Conservation (phyloP, 768 basidiomycete species). For the Coprinopsis sp. region DNA sequence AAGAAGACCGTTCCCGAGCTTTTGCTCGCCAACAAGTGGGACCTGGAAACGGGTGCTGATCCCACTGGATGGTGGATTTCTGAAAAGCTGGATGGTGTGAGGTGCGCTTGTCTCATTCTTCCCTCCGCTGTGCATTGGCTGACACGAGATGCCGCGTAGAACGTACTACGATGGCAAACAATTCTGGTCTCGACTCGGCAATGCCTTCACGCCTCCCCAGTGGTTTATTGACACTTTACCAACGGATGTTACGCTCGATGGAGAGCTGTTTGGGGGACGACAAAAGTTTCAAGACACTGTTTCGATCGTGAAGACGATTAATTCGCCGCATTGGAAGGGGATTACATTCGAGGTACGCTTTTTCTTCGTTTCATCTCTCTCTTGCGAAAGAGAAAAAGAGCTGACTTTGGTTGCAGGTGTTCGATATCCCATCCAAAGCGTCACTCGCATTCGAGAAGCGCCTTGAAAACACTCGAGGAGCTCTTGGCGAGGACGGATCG, state of each 20-base stretch:
- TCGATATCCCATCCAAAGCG: conserved; percentile 51
- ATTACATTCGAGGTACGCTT: conserved; percentile 49
- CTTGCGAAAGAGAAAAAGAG: too few species aligned
- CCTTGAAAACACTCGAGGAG: conserved; percentile 35
- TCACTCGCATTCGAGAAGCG: conserved; percentile 49
- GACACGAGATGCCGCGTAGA: conserved; percentile 26
- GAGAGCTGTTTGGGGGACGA: conserved; percentile 57
- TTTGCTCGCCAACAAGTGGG: conserved; percentile 55
- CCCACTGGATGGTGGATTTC: conserved; percentile 60
- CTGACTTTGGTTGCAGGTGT: conserved; percentile 40
- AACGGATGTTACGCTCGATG: conserved; percentile 51
- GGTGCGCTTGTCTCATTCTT: conserved; percentile 28
- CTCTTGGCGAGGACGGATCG: conserved; percentile 44
- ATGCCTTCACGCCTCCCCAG: conserved; percentile 51
- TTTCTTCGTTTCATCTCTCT: not conserved
- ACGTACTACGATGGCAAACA: conserved; percentile 50
- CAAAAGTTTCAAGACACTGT: conserved; percentile 54
- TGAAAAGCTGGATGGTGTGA: conserved; percentile 58
- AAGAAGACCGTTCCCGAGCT: conserved; percentile 40
- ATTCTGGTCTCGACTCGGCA: conserved; percentile 54
- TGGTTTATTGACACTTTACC: conserved; percentile 57
- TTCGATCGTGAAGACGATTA: conserved; percentile 54
- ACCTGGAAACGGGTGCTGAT: conserved; percentile 47
- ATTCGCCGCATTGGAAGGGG: conserved; percentile 52
- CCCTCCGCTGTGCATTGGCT: not conserved